These are phyloP conservation scores for Rhodotorula babjevae DNA, from an alignment of 768 basidiomycete genomes.

Conservation along the genomic window DNA sequence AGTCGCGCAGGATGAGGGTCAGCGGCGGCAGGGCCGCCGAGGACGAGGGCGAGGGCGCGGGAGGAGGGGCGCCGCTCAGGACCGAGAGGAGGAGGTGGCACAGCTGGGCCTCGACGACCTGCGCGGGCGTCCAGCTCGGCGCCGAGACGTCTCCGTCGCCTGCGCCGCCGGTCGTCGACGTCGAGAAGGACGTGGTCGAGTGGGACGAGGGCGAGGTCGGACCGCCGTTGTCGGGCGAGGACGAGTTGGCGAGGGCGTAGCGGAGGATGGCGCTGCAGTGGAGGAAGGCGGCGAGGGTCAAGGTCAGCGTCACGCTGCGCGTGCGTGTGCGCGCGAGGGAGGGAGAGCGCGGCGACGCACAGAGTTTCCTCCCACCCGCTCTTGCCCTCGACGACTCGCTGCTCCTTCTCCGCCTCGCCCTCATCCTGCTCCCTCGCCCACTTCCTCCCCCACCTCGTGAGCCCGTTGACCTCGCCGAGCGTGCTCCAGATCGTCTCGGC, in stretches of 20 bases:
- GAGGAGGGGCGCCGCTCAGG: background rate
- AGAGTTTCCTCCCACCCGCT: conserved; percentile 7
- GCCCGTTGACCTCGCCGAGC: conserved; percentile 1
- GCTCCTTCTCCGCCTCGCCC: background rate
- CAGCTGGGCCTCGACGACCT: conserved; percentile 20
- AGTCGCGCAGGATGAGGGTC: conserved; percentile 13
- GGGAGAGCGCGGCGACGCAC: background rate
- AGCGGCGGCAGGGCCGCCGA: background rate
- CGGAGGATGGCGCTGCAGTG: conserved; percentile 1
- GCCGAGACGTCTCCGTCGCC: background rate
- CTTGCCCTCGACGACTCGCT: background rate
- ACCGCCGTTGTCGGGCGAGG: background rate
- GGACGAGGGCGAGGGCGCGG: background rate
- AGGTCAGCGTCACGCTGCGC: no score
- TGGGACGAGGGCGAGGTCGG: conserved; percentile 8
- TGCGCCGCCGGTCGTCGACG: background rate
- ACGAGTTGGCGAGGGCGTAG: background rate
- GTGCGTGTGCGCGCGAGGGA: no score
- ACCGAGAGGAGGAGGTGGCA: conserved; percentile 16
- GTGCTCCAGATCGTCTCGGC: conserved; percentile 3
- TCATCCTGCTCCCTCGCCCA: conserved; percentile 7
- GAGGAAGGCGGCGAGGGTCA: no score
- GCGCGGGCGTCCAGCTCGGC: background rate
- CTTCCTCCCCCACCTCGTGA: conserved; percentile 7
- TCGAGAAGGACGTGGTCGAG: conserved; percentile 14